phyloP scores from a whole-genome alignment of 2,329 filamentous ascomycete genomes.

The Hymenoscyphus salicellus region DNA sequence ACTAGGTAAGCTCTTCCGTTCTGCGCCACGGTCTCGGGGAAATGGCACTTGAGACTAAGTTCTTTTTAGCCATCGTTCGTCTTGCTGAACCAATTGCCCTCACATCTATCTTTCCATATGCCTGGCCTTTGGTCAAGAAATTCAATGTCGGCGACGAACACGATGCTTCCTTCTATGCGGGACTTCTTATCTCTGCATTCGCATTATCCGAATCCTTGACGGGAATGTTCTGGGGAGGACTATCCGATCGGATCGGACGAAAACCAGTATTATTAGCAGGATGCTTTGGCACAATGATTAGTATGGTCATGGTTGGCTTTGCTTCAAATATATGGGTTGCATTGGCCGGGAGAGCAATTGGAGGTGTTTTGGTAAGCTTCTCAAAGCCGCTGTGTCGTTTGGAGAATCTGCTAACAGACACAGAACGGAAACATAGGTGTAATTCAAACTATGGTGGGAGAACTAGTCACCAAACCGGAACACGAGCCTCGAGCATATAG shows the following conservation, averaged over 20 bases:
- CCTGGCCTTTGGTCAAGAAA: constrained; percentile 76
- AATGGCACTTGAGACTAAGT: constrained; percentile 16
- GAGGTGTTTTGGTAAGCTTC: constrained; percentile 59
- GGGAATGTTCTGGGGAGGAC: constrained; percentile 81
- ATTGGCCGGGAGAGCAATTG: constrained; percentile 69
- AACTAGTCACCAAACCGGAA: constrained; percentile 77
- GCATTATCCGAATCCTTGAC: constrained; percentile 78
- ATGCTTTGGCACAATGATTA: constrained; percentile 77
- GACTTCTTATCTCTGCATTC: constrained; percentile 82
- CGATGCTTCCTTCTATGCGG: constrained; percentile 84
- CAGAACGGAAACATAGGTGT: constrained; percentile 85
- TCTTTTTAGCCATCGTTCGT: constrained; percentile 75
- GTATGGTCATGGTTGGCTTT: constrained; percentile 79
- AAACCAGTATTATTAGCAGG: constrained; percentile 83
- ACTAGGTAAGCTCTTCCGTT: constrained; percentile 59
- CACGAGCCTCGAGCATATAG: constrained; percentile 86
- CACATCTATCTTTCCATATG: constrained; percentile 91
- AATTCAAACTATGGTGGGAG: constrained; percentile 82
- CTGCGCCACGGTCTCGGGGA: constrained; percentile 7
- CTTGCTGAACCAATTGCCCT: constrained; percentile 90
- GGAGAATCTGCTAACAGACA: neutral
- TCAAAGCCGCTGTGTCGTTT: neutral
- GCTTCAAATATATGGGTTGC: constrained; percentile 82
- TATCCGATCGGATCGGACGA: constrained; percentile 78
- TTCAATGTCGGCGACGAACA: constrained; percentile 68